Evolutionary conservation across 2,329 filamentous ascomycete species (phyloP), one percentile per base, ranked within the genome.

Genomic region (Zymoseptoria ardabiliae): DNA sequence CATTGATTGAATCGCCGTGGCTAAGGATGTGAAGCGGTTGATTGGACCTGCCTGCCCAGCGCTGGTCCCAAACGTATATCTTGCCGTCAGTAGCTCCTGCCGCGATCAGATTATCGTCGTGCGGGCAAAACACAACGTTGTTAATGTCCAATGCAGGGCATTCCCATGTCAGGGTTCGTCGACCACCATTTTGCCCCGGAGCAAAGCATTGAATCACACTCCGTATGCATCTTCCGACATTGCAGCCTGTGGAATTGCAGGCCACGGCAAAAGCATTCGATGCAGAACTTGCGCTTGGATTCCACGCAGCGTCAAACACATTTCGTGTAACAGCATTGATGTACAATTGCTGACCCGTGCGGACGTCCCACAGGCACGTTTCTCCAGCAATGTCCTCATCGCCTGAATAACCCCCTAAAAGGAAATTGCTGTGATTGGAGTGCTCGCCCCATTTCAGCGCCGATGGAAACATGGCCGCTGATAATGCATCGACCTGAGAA

Each of bases 81-180:
- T 74, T 74, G 2, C 83, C 82, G 68, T 85, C 78, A 0, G 84
- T 86, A 62, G 83, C 85, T 10, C 83, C 82, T 11, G 81, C 82
- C 7, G 82, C 81, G 11, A 86, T 72, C 57, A 84, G 74, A 45
- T 78, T 76, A 1, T 79, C 73, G 56, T 80, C 75, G 56, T 77
- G 69, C 0, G 78, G 78, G 58, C 75, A 76, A 58, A 67, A 69
- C 0, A 80, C 73, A 0, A 86, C 74, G 59, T 85, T 82, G 58
- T 86, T 86, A 64, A 86, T 84, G 68, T 87, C 84, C 7, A 78
- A 66, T 0, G 84, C 83, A 22, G 78, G 78, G 64, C 83, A 86
- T 54, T 85, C 79, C 45, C 82, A 76, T 58, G 81, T 78, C 22
- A 80, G 66, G 0, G 71, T 72, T 48, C 65, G 61, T 25, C 68